Percentiles rank a stretch among this genome's conserved stretches.
Evolutionary conservation across 1,139 yeast genomes (phyloP).

Genomic region (Hemisphaericaspora xylofermentans): DNA sequence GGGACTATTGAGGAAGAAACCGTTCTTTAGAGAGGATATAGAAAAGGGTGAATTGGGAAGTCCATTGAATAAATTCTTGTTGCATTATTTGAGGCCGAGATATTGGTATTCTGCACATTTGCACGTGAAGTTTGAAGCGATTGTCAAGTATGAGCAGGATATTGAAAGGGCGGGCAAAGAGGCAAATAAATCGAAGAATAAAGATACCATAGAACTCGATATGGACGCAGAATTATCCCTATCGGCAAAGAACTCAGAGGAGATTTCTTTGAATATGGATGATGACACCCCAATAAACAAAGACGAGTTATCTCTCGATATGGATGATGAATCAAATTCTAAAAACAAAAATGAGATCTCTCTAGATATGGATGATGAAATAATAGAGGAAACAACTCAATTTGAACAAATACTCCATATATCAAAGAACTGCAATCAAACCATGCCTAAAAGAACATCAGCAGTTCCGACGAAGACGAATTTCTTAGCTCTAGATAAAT

Average conservation of each 20-base stretch:
- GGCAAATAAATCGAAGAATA: slow-evolving; percentile 12
- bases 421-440: neutral
- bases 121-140: slow-evolving; percentile 73
- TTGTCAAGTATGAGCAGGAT: slow-evolving; percentile 19
- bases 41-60: slow-evolving; percentile 65
- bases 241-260: slow-evolving; percentile 16
- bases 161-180: neutral
- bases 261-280: slow-evolving; percentile 41
- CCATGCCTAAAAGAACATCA: slow-evolving; percentile 1
- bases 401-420: neutral
- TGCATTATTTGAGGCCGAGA: slow-evolving; percentile 56
- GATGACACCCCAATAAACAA: slow-evolving; percentile 15
- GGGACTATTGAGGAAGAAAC: slow-evolving; percentile 55
- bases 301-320: neutral
- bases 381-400: neutral
- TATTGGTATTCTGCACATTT: slow-evolving; percentile 91
- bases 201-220: slow-evolving; percentile 26
- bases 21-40: slow-evolving; percentile 67
- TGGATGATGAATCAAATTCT: slow-evolving; percentile 6
- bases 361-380: slow-evolving; percentile 9
- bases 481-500: slow-evolving; percentile 85
- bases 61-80: slow-evolving; percentile 60
- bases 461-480: slow-evolving; percentile 32
- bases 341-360: slow-evolving; percentile 6
- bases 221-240: slow-evolving; percentile 21